Base-by-base conservation (phyloP, 2,329 filamentous ascomycete genomes). In the Aspergillus sergii region DNA sequence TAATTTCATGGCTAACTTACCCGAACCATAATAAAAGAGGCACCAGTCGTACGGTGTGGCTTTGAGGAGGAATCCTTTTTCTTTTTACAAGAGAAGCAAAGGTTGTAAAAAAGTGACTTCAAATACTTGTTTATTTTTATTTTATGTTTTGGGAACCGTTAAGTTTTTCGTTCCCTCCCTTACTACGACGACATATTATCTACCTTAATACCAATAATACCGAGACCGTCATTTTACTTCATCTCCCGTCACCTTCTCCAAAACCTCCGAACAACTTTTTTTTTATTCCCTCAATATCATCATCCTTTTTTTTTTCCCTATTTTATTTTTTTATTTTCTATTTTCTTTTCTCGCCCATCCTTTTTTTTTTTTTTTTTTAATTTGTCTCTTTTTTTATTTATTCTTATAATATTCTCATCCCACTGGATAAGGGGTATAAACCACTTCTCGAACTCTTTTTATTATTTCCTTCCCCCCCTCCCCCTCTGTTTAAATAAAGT, bases 261-360 rank as follows among this genome's bases (percentile, higher is more conserved):
- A 45, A 58, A 58, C 34, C 56, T 58, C 39, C 45, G 57, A 61
- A 41, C 41, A 57, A 57, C 59, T 56, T 45, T 60, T 43, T 57
- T 51, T 51, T 51, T 51, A 51, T 51, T 41, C 48, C 48, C 48
- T 51, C 48, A 51, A 51, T 51, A 51, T 51, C 34, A 32, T 55
- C 34, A 36, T 55, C 34, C 19, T 54, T 43, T 56, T 59, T 23
- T 62, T 45, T 61, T 59, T 39, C n/a, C 41, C 30, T 60, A 34
- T 43, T 50, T 61, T 51, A 43, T 60, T 39, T 55, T 50, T 45
- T 28, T 19, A 54, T 53, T n/a, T 36, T 4, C 16, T 14, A 39
- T 36, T 58, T 51, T 26, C 54, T 43, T 62, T 54, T 55, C 36
- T 43, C 16, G 53, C 32, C 23, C 11, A 6, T 51, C 46, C n/a